phyloP scores from a whole-genome alignment of 306 rosid genomes.

The Rosa multiflora region DNA sequence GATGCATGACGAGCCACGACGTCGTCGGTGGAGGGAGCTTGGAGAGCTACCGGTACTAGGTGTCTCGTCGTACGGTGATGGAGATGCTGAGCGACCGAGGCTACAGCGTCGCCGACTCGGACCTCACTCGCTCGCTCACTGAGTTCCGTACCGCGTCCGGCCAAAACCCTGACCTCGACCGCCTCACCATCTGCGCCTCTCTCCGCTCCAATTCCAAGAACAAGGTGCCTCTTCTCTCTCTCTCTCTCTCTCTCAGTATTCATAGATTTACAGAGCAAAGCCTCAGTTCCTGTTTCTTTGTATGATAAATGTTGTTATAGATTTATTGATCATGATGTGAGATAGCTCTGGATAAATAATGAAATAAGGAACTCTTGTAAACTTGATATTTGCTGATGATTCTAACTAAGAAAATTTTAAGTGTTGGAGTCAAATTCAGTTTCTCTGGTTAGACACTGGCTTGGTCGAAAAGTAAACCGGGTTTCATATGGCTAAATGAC shows the following conservation, averaged over 20 bases:
- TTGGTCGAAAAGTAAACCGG: not conserved
- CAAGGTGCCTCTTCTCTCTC: slow-evolving; percentile 21
- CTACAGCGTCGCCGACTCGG: slow-evolving; percentile 36
- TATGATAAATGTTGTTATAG: not conserved
- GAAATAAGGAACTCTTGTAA: not conserved
- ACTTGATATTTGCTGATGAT: not conserved
- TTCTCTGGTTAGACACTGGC: too few relatives aligned
- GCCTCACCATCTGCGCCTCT: slow-evolving; percentile 28
- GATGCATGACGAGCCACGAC: slow-evolving; percentile 5
- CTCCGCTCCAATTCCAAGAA: slow-evolving; percentile 33
- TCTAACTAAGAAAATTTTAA: not conserved
- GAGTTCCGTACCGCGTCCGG: slow-evolving; percentile 42
- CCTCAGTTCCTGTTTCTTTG: not conserved
- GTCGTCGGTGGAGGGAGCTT: slow-evolving; percentile 11
- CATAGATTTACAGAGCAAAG: too few relatives aligned
- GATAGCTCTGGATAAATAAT: too few relatives aligned
- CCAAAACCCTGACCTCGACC: slow-evolving; percentile 26
- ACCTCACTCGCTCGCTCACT: slow-evolving; percentile 34
- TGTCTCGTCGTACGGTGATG: slow-evolving; percentile 28
- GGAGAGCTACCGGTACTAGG: slow-evolving; percentile 41
- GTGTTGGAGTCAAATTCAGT: not conserved
- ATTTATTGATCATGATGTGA: not conserved
- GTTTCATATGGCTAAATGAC: not conserved
- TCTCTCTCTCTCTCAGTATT: not conserved
- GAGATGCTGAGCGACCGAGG: slow-evolving; percentile 58